Percentiles rank a stretch among this genome's conserved stretches.
phyloP scores from a whole-genome alignment of 23 red algal species.

The Chondrus crispus region DNA sequence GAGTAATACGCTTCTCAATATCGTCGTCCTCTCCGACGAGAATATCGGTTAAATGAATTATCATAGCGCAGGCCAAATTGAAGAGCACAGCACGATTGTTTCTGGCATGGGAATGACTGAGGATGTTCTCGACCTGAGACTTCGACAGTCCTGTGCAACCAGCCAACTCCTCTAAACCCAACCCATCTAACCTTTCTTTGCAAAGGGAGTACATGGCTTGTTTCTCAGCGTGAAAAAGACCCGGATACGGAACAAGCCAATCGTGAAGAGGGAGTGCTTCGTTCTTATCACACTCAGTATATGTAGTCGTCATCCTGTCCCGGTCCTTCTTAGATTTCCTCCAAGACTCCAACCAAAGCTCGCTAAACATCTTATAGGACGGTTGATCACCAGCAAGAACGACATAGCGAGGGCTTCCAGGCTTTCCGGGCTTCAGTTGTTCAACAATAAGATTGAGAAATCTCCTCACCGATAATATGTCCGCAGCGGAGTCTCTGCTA shows the following conservation, averaged over 20 bases:
- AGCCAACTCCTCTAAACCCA: not conserved
- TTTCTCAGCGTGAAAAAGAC: constrained; percentile 6
- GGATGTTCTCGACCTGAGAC: not conserved
- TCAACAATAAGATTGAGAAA: not conserved
- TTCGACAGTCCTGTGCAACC: not conserved
- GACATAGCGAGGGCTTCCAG: not conserved
- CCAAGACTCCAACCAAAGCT: not conserved
- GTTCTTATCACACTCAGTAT: no score
- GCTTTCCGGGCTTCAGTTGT: not conserved
- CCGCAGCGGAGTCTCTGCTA: not conserved
- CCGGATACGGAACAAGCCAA: not conserved
- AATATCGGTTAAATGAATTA: not conserved
- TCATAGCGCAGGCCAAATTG: not conserved
- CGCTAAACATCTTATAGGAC: not conserved
- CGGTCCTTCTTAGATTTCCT: not conserved
- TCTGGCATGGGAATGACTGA: not conserved
- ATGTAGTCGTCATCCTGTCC: not conserved
- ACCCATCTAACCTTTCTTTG: not conserved
- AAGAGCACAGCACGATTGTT: not conserved
- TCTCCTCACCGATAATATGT: not conserved
- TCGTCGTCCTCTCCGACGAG: not conserved
- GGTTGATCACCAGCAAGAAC: not conserved
- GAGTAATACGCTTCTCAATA: not conserved
- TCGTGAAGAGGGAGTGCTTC: not conserved
- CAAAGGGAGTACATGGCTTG: not conserved